Percentiles rank a stretch among this genome's conserved stretches.
Evolutionary conservation across 2,329 filamentous ascomycete species (phyloP).

Genomic region (Aureobasidium pullulans): DNA sequence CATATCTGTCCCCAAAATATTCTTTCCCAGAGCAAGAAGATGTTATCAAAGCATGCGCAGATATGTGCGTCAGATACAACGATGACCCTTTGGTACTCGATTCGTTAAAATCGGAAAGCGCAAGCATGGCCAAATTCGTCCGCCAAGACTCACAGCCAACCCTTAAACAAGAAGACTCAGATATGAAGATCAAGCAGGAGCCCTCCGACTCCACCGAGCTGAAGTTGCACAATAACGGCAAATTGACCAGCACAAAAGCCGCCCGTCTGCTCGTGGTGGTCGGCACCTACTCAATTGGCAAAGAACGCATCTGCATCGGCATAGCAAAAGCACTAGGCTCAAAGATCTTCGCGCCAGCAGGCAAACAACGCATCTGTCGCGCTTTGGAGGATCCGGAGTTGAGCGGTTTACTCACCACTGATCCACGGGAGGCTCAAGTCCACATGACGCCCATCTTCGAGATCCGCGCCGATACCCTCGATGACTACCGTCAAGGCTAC

Average conservation of each 20-base stretch:
- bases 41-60: slow-evolving; percentile 79
- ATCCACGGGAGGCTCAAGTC: slow-evolving; percentile 82
- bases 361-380: slow-evolving; percentile 76
- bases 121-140: slow-evolving; percentile 58
- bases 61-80: slow-evolving; percentile 73
- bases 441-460: slow-evolving; percentile 98
- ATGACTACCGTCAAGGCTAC: slow-evolving; percentile 77
- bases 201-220: slow-evolving; percentile 30
- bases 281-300: slow-evolving; percentile 95
- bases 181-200: slow-evolving; percentile 29
- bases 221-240: slow-evolving; percentile 20
- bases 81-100: slow-evolving; percentile 54
- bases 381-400: slow-evolving; percentile 84
- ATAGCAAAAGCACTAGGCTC: slow-evolving; percentile 78
- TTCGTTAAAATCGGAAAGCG: slow-evolving; percentile 44
- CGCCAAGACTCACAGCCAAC: slow-evolving; percentile 35
- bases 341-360: slow-evolving; percentile 80
- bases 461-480: slow-evolving; percentile 81
- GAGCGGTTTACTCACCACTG: slow-evolving; percentile 63
- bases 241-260: slow-evolving; percentile 28
- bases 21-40: slow-evolving; percentile 84
- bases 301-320: slow-evolving; percentile 89
- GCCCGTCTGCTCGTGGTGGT: slow-evolving; percentile 83
- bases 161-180: slow-evolving; percentile 33
- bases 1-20: slow-evolving; percentile 47